Evolutionary conservation across 495 filamentous ascomycete species (phyloP).

Genomic region (Penicillium maclennaniae): DNA sequence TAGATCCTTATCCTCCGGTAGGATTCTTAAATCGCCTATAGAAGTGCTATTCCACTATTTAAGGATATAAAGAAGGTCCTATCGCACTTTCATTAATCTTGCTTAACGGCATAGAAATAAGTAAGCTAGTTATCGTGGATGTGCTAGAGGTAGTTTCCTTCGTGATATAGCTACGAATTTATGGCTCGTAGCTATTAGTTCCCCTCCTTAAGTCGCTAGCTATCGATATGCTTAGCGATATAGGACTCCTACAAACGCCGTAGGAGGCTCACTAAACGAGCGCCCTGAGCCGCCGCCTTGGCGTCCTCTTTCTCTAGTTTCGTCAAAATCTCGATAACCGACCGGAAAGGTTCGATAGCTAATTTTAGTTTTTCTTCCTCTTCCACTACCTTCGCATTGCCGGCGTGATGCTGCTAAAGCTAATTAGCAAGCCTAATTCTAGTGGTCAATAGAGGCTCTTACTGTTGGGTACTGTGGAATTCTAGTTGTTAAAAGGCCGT

Average conservation of each 20-base stretch:
- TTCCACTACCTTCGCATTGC: too few species aligned
- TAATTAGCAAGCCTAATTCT: too few species aligned
- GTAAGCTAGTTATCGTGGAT: not conserved
- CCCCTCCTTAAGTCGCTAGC: not conserved
- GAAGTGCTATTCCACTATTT: not conserved
- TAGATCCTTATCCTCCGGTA: too few species aligned
- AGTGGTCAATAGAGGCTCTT: too few species aligned
- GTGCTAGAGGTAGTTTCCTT: not conserved
- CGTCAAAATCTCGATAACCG: not conserved
- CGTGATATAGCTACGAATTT: not conserved
- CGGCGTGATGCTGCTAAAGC: too few species aligned
- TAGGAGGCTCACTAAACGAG: conserved; percentile 3
- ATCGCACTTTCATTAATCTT: not conserved
- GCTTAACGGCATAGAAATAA: not conserved
- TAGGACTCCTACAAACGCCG: conserved; percentile 11
- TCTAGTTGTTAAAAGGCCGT: too few species aligned
- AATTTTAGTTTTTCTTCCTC: too few species aligned
- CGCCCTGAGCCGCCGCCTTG: conserved; percentile 6
- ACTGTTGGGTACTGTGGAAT: too few species aligned
- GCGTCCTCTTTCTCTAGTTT: conserved; percentile 9
- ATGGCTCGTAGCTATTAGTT: not conserved
- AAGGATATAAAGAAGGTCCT: not conserved
- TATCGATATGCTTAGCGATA: conserved; percentile 3
- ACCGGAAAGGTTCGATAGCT: not conserved
- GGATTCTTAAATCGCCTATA: too few species aligned